phyloP scores from a whole-genome alignment of 306 rosid species.

The Pueraria montana region DNA sequence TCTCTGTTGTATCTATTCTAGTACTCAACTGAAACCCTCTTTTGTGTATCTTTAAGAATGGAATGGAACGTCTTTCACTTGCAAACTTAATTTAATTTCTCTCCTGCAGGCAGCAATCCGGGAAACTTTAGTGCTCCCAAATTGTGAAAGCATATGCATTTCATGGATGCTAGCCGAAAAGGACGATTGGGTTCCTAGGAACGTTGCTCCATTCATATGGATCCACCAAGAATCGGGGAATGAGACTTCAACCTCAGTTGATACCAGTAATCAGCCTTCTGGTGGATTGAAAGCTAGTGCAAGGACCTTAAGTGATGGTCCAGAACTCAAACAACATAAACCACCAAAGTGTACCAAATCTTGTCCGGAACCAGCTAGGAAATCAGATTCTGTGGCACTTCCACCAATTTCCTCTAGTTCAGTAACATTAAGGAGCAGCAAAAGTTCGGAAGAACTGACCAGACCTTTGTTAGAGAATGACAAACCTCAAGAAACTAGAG shows the following conservation, averaged over 20 bases:
- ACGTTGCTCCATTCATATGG: conserved; percentile 86
- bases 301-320: conserved; percentile 48
- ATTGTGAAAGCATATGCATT: conserved; percentile 71
- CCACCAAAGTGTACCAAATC: conserved; percentile 41
- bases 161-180: conserved; percentile 95
- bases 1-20: conserved; percentile 12
- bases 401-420: conserved; percentile 43
- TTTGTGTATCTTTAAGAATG: background rate
- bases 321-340: conserved; percentile 49
- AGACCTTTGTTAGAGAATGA: conserved; percentile 63
- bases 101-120: conserved; percentile 73
- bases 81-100: conserved; percentile 49
- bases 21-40: conserved; percentile 3
- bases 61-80: conserved; percentile 1
- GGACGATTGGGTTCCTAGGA: conserved; percentile 86
- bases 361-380: conserved; percentile 51
- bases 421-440: conserved; percentile 48
- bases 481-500: conserved; percentile 44
- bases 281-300: conserved; percentile 53
- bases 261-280: conserved; percentile 49
- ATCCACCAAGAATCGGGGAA: conserved; percentile 65
- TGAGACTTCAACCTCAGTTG: conserved; percentile 54
- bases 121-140: conserved; percentile 87
- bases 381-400: conserved; percentile 50
- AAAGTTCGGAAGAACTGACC: conserved; percentile 55